Evolutionary conservation across 2,329 filamentous ascomycete genomes (phyloP), one percentile per base, ranked within the genome.

Genomic region (Venturia carpophila): DNA sequence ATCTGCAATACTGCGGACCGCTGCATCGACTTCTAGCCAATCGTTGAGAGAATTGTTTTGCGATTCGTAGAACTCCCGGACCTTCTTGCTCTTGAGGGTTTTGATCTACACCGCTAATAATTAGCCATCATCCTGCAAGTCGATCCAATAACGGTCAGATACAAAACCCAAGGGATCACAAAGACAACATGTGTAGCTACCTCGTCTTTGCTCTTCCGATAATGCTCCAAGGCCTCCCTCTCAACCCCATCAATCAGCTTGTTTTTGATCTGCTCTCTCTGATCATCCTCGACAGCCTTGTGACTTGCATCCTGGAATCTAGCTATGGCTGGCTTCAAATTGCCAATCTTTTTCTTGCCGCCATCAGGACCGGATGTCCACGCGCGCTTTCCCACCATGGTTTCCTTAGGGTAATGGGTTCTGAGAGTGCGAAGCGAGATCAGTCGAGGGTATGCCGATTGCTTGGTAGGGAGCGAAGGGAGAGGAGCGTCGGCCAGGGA

Each of bases 21-120:
- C 76, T 43, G 81, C 79, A 71, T 85, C 83, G 42, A 85, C 82
- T 71, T 85, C 82, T 13, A 83, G 72, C 83, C 82, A 84, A 68
- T 84, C 82, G 67, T 85, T 81, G 13, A 85, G 70, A 1, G 78
- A 73, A 11, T 77, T 73, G 67, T 86, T 86, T 69, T 84, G 83
- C 17, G 75, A 74, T 67, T 82, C 76, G 72, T 85, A 86, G 69
- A 83, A 86, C 3, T 72, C 68, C 19, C 79, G 75, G n/a, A 85
- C 69, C 56, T 79, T 79, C 70, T 83, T 84, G 65, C 79, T 78
- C 69, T 79, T 77, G 66, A 84, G 81, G 9, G 69, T 70, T 71
- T 84, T 83, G 52, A 85, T 71, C 73, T 76, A 49, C n/a, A 24
- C 17, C 9, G 42, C 21, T 5, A n/a, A 10, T 7, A 45, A 24